These are phyloP conservation scores for Paxillus involutus DNA, from an alignment of 768 basidiomycete genomes.

Conservation along the genomic window DNA sequence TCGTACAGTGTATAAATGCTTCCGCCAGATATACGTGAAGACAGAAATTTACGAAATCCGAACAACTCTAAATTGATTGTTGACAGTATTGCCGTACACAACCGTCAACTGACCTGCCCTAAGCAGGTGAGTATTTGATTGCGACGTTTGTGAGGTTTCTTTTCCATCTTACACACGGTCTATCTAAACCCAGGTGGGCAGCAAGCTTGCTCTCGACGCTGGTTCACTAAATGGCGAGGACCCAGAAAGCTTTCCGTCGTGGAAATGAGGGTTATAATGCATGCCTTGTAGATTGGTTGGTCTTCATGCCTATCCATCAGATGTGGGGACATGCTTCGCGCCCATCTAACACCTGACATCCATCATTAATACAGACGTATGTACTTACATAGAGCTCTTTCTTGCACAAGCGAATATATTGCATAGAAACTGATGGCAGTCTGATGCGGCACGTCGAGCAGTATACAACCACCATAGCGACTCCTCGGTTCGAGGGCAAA, in stretches of 20 bases:
- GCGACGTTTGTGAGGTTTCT: constrained; percentile 2
- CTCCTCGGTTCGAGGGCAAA: too few relatives aligned
- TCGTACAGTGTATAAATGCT: neutral
- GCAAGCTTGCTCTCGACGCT: constrained; percentile 38
- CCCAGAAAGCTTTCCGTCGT: constrained; percentile 49
- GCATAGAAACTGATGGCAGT: too few relatives aligned
- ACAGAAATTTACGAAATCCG: too few relatives aligned
- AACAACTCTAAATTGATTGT: too few relatives aligned
- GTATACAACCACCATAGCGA: too few relatives aligned
- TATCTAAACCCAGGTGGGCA: constrained; percentile 70
- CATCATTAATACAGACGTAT: too few relatives aligned
- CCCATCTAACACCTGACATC: constrained; percentile 37
- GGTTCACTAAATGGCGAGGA: constrained; percentile 76
- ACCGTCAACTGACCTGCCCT: constrained; percentile 22
- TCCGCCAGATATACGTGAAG: neutral
- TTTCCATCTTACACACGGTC: constrained; percentile 55
- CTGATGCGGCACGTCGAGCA: too few relatives aligned
- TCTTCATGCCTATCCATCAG: constrained; percentile 8
- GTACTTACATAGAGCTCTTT: too few relatives aligned
- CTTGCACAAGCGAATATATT: too few relatives aligned
- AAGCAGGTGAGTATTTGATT: constrained; percentile 11
- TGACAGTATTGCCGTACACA: too few relatives aligned
- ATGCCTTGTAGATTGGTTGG: constrained; percentile 30
- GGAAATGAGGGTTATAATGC: constrained; percentile 74
- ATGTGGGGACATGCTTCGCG: constrained; percentile 44